phyloP scores from a whole-genome alignment of 495 filamentous ascomycete species.

The Pseudoneurospora amorphoporcata region DNA sequence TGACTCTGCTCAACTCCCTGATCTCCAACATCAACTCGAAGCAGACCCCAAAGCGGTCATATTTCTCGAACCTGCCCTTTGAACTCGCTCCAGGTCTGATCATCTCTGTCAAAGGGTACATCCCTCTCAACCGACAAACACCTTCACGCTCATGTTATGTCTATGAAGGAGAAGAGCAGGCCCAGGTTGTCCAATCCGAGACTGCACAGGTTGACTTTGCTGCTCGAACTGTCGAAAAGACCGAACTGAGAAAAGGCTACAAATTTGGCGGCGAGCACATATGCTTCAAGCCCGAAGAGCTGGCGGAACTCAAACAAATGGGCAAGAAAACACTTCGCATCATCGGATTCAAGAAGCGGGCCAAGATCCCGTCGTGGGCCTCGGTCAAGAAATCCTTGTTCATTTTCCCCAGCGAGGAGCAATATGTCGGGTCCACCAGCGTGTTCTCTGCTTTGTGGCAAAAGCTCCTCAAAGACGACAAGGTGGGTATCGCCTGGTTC shows the following conservation, averaged over 20 bases:
- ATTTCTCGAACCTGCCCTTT: slow-evolving; percentile 75
- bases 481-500: slow-evolving; percentile 82
- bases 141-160: slow-evolving; percentile 74
- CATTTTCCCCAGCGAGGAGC: slow-evolving; percentile 88
- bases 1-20: slow-evolving; percentile 70
- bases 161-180: slow-evolving; percentile 71
- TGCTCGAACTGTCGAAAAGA: slow-evolving; percentile 65
- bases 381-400: slow-evolving; percentile 77
- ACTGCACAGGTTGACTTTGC: slow-evolving; percentile 67
- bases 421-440: slow-evolving; percentile 80
- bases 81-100: slow-evolving; percentile 77
- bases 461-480: slow-evolving; percentile 67
- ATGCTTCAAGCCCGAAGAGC: slow-evolving; percentile 73
- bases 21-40: slow-evolving; percentile 86
- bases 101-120: slow-evolving; percentile 89
- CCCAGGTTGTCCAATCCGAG: slow-evolving; percentile 65
- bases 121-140: slow-evolving; percentile 72
- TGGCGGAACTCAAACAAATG: slow-evolving; percentile 63
- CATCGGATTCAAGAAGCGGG: slow-evolving; percentile 83
- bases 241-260: slow-evolving; percentile 82
- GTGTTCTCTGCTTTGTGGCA: slow-evolving; percentile 87
- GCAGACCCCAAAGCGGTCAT: slow-evolving; percentile 73
- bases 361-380: slow-evolving; percentile 72
- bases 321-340: slow-evolving; percentile 66
- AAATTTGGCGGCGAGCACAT: slow-evolving; percentile 91